phyloP scores from a whole-genome alignment of 371 early-diverging fungal species.

The Lichtheimia hyalospora region DNA sequence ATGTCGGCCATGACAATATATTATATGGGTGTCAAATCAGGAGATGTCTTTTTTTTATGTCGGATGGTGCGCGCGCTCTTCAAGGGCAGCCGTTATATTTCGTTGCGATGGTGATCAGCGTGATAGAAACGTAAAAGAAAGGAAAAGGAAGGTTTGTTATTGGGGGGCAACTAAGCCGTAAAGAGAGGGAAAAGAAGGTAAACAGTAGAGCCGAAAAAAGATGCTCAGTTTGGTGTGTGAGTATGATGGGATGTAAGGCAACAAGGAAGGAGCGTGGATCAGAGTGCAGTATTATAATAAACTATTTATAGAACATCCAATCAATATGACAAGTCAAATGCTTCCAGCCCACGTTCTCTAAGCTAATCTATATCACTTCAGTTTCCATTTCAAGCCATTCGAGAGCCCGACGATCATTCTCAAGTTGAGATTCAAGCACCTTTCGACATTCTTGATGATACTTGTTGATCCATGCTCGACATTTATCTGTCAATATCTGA shows the following conservation, averaged over 20 bases:
- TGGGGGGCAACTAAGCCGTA: constrained; percentile 2
- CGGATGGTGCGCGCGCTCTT: too few species aligned
- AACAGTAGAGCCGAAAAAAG: not conserved
- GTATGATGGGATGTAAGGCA: not conserved
- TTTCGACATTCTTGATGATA: constrained; percentile 80
- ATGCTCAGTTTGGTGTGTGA: not conserved
- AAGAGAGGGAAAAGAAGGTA: constrained; percentile 4
- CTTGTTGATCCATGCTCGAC: constrained; percentile 81
- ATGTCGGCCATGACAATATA: constrained; percentile 35
- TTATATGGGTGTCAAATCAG: not conserved
- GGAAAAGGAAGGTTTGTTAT: not conserved
- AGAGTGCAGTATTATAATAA: not conserved
- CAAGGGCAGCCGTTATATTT: too few species aligned
- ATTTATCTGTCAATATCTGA: constrained; percentile 59
- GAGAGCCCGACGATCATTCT: constrained; percentile 56
- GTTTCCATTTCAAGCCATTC: constrained; percentile 81
- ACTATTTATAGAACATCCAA: not conserved
- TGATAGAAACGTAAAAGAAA: not conserved
- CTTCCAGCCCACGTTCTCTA: constrained; percentile 6
- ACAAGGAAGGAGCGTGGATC: constrained; percentile 1
- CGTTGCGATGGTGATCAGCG: not conserved
- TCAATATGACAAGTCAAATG: not conserved
- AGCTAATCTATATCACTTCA: constrained; percentile 26
- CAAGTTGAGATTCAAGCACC: constrained; percentile 72
- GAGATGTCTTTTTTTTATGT: not conserved